Evolutionary conservation across 2,329 filamentous ascomycete genomes (phyloP), one percentile per base, ranked within the genome.

Genomic region (Davidsoniella neocaledoniae): DNA sequence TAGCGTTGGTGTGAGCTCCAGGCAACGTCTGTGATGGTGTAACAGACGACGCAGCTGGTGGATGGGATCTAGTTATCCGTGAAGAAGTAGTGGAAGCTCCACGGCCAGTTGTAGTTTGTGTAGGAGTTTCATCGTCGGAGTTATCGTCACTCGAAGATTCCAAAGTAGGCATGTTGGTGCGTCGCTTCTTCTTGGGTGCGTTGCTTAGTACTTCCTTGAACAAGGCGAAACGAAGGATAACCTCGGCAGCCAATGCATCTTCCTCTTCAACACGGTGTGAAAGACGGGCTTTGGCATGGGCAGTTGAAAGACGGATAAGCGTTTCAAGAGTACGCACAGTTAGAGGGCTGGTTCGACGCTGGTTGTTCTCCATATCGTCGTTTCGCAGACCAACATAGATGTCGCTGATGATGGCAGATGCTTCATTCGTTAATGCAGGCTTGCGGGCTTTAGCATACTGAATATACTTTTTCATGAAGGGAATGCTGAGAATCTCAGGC

Each of bases 381-480:
- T 98, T 98, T 56, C 91, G 79, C 17, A 98, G 73, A 8, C 85
- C 84, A 36, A 93, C 91, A 62, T 96, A 98, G 14, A 88, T 84
- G 29, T 86, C 77, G 37, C 88, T 81, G 59, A 98, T 94, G 55
- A 93, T 85, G 57, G 95, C 86, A 9, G 87, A 86, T 5, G 91
- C 90, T 42, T 86, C 86, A 61, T 91, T 86, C 0, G 88, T 94
- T 54, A 98, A 70, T 39, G 94, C 71, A 0, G 91, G 91, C 73
- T 87, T 93, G 61, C 91, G 74, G 36, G 77, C 83, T 69, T 98
- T 98, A 56, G 91, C 87, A 64, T 98, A 98, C 62, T 98, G 91
- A 43, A 98, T 93, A 64, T 95, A 98, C 67, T 98, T 98, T 70
- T 98, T 98, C 71, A 98, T 87, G 66, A 98, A 98, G 0, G 88